Percentiles rank a stretch among this genome's conserved stretches.
Conservation (phyloP, 306 rosid species). For the Fragaria ananassa region DNA sequence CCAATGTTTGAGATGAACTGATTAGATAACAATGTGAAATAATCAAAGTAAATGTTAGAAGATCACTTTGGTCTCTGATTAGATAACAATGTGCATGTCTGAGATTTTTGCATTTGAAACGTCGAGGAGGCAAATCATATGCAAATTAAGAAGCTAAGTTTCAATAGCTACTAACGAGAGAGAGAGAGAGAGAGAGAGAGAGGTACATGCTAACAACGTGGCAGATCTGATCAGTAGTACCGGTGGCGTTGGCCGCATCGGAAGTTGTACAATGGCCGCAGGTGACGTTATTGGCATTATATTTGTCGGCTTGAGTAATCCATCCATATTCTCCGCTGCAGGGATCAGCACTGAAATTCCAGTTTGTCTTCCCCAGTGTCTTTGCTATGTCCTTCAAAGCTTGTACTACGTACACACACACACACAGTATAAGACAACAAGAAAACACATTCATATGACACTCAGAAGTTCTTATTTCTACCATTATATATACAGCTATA, state of each 20-base stretch:
- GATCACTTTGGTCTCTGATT: too few species aligned
- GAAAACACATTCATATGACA: background rate
- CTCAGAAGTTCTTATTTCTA: background rate
- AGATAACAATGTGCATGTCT: too few species aligned
- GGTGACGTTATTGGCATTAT: background rate
- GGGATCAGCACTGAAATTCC: background rate
- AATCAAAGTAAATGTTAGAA: too few species aligned
- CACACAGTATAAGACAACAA: background rate
- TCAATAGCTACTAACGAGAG: too few species aligned
- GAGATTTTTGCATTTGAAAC: too few species aligned
- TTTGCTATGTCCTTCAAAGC: background rate
- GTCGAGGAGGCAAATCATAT: too few species aligned
- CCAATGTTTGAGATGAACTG: too few species aligned
- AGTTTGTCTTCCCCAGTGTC: background rate
- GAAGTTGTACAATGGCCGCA: background rate
- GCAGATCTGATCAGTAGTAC: background rate
- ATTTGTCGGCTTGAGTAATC: background rate
- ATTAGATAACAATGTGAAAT: too few species aligned
- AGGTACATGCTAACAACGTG: background rate
- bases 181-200: background rate
- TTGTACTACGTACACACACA: background rate
- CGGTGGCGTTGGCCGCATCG: background rate
- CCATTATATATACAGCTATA: background rate
- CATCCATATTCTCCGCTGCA: background rate
- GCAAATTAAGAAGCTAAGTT: too few species aligned